Evolutionary conservation across 257 asterid species (phyloP), one percentile per base, ranked within the genome.

Genomic region (Capsicum baccatum): DNA sequence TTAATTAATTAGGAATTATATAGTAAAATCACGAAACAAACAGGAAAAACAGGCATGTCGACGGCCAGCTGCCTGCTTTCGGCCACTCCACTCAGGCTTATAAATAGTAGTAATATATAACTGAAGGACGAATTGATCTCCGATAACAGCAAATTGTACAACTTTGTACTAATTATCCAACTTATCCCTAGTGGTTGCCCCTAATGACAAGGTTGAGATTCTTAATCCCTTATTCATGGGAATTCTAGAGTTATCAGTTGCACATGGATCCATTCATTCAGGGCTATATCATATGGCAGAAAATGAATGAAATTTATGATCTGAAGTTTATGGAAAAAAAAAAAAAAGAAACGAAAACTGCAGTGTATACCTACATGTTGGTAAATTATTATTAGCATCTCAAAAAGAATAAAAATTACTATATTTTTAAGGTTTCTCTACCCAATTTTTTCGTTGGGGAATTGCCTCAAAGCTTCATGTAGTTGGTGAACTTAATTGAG

Each of bases 401-500:
- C 33, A 26, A 26, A 26, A 26, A 26, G 33, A 26, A 26, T 26
- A 26, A 26, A 26, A 26, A 26, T 26, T 26, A 26, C 33, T 26
- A 26, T 26, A 26, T 26, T 26, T 26, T 26, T 26, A 26, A 26
- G 33, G 33, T 26, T 26, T 26, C 33, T 26, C 33, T 26, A 26
- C 33, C 81, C 68, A 86, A 86, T 33, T 14, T 54, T 11, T 85
- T 85, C 0, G 19, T 17, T 26, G 87, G 87, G 33, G 54, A 21
- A 80, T 80, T 85, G 56, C 88, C 84, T 42, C 9, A 2, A 19
- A 58, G 54, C 42, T 42, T 86, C 12, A 17, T 48, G 12, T 13
- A 79, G 10, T n/a, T 79, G 67, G 37, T 5, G 19, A 69, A 55
- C 1, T 67, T 86, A 63, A 0, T 0, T 37, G 0, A 0, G 0